phyloP scores from a whole-genome alignment of 805 yeast species.

The Vanderwaltozyma verrucispora region DNA sequence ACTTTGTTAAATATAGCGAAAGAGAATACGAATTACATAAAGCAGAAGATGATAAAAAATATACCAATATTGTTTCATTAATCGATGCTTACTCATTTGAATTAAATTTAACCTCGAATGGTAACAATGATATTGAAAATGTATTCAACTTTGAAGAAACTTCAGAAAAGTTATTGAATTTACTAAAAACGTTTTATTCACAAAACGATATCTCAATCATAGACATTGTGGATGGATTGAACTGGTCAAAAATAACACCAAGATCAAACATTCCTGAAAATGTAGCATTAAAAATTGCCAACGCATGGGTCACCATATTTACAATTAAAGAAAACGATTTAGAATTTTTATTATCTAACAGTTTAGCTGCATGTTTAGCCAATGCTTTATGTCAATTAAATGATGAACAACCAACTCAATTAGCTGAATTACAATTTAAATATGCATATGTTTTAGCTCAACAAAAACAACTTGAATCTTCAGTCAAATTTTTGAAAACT shows the following conservation, averaged over 20 bases:
- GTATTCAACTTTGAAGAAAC: constrained; percentile 11
- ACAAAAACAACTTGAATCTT: constrained; percentile 32
- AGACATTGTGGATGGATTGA: constrained; percentile 11
- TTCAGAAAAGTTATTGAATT: constrained; percentile 4
- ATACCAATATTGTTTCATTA: constrained; percentile 31
- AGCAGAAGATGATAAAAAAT: constrained; percentile 26
- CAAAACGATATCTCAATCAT: not conserved
- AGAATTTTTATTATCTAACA: constrained; percentile 8
- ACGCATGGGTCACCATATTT: constrained; percentile 21
- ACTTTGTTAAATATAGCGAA: constrained; percentile 33
- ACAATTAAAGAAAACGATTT: constrained; percentile 9
- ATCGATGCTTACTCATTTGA: constrained; percentile 21
- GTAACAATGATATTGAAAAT: constrained; percentile 8
- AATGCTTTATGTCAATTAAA: constrained; percentile 15
- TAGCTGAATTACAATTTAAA: constrained; percentile 26
- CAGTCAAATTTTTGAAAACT: constrained; percentile 38
- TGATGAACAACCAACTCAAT: constrained; percentile 2
- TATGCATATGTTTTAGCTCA: constrained; percentile 42
- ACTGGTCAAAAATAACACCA: constrained; percentile 13
- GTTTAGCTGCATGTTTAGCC: constrained; percentile 13
- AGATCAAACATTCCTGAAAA: constrained; percentile 14
- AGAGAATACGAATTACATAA: constrained; percentile 30
- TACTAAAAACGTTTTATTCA: constrained; percentile 11
- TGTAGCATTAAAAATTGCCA: constrained; percentile 8
- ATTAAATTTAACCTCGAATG: constrained; percentile 4